Base-by-base conservation (phyloP, 495 filamentous ascomycete genomes). In the Podospora tetraspora region DNA sequence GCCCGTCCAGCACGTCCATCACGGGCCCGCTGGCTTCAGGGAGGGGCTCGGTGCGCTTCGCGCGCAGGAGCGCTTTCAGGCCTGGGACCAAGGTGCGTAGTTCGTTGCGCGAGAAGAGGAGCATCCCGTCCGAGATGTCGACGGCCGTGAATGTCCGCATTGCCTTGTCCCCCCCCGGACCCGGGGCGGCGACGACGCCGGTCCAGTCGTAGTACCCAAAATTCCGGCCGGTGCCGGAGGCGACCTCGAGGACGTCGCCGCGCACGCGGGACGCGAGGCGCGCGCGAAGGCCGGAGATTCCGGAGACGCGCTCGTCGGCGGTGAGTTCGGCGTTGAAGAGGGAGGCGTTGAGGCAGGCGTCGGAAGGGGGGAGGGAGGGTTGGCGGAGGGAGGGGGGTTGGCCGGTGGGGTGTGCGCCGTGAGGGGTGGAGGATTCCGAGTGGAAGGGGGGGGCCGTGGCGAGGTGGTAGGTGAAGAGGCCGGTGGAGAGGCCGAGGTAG, bases 171-270 rank as follows among this genome's bases (percentile, higher is more conserved):
- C 60, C 68, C 64, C 63, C 59, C 0, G 72, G 64, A 22, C 70
- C 71, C n/a, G 43, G 16, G 6, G 43, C 0, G 6, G 43, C 0
- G 43, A 68, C 68, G 0, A 82, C 63, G 30, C 69, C 74, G 63
- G 73, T 74, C 81, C 82, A 85, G 69, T 80, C 77, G 76, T 96
- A 98, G 79, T 88, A 97, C 24, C 84, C 80, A 32, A 91, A 74
- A 74, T 97, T 99, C 57, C 94, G 82, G 0, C 96, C 95, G n/a
- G 96, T 96, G 23, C 95, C 96, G 57, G 91, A 91, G 62, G 91
- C 91, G 13, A 94, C 88, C 76, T 99, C 96, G 22, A 97, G 83
- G 6, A 97, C 93, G 77, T 97, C 81, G 1, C 96, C 95, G 19
- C 82, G 80, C 9, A 88, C 93, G 64, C 84, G 77, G 21, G 78